Conservation (phyloP, 352 stramenopile genomes). For the Globisporangium parvum region DNA sequence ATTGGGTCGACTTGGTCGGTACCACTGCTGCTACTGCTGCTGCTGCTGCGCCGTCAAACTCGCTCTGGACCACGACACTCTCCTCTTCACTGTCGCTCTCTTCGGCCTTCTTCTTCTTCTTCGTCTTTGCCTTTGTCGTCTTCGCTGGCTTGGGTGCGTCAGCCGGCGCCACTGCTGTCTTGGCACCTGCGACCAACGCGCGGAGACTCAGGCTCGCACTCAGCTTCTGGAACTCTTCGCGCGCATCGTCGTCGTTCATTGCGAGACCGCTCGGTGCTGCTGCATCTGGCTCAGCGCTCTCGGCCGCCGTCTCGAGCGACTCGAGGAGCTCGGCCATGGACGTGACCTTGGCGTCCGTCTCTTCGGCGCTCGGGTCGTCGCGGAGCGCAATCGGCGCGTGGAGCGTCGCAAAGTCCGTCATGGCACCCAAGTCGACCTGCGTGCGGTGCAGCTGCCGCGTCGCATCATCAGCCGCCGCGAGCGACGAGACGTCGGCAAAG, state of each 20-base stretch:
- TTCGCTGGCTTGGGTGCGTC: constrained; percentile 6
- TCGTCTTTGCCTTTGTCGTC: not conserved
- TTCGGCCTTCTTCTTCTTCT: constrained; percentile 17
- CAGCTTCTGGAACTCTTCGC: constrained; percentile 59
- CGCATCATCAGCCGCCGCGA: constrained; percentile 16
- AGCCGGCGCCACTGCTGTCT: not conserved
- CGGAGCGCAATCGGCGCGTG: constrained; percentile 72
- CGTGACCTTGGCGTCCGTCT: constrained; percentile 46
- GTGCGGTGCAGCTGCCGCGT: constrained; percentile 23
- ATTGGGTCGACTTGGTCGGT: constrained; percentile 8
- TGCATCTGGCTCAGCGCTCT: constrained; percentile 3
- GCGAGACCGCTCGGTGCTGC: constrained; percentile 14
- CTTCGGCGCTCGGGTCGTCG: constrained; percentile 47
- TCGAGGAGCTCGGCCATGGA: constrained; percentile 71
- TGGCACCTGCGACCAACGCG: constrained; percentile 6
- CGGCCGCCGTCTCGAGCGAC: constrained; percentile 61
- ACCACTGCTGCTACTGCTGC: constrained; percentile 11
- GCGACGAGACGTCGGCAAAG: constrained; percentile 59
- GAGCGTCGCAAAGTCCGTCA: constrained; percentile 77
- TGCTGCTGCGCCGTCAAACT: constrained; percentile 30
- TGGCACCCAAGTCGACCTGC: constrained; percentile 67
- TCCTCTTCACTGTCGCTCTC: constrained; percentile 69
- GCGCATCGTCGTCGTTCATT: constrained; percentile 27
- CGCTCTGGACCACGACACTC: constrained; percentile 63
- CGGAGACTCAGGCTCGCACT: constrained; percentile 29